These are phyloP conservation scores for Phaseolus lunatus DNA, from an alignment of 306 rosid species.

Conservation along the genomic window DNA sequence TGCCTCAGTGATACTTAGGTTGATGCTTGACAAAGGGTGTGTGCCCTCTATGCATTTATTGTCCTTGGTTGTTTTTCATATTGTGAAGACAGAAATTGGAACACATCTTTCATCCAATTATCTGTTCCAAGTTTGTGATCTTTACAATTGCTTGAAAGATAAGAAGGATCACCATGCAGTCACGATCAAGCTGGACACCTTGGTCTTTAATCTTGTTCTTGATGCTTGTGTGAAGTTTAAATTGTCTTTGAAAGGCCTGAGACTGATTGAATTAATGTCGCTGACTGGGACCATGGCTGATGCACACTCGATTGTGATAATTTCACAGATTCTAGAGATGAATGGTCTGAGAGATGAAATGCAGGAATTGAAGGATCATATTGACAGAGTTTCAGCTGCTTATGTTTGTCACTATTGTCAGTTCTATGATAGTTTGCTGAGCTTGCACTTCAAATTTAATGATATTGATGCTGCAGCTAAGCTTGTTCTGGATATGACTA, in stretches of 20 bases:
- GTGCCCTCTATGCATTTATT: conserved; percentile 65
- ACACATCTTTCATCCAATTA: conserved; percentile 70
- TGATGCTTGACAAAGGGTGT: conserved; percentile 59
- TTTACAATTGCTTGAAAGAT: conserved; percentile 49
- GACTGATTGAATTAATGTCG: conserved; percentile 68
- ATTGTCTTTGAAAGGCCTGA: conserved; percentile 67
- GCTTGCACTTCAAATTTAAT: conserved; percentile 80
- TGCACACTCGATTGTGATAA: conserved; percentile 68
- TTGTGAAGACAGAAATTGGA: conserved; percentile 78
- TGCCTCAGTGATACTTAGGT: conserved; percentile 59
- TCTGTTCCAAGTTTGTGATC: conserved; percentile 64
- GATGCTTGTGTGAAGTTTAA: conserved; percentile 83
- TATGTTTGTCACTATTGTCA: conserved; percentile 62
- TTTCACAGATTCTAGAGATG: conserved; percentile 75
- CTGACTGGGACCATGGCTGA: conserved; percentile 65
- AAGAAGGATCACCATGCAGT: conserved; percentile 48
- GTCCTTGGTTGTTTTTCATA: conserved; percentile 65
- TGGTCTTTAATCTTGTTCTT: conserved; percentile 80
- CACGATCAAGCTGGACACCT: conserved; percentile 58
- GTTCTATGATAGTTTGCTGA: conserved; percentile 83
- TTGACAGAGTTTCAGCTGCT: conserved; percentile 60
- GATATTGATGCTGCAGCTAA: conserved; percentile 71
- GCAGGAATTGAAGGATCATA: conserved; percentile 59
- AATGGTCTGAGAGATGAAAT: conserved; percentile 83
- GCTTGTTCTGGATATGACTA: conserved; percentile 70